A percentile compares a stretch with the other conserved stretches of the same genome.
These are phyloP conservation scores for Brassica balearica DNA, from an alignment of 441 rosid species.

Conservation along the genomic window DNA sequence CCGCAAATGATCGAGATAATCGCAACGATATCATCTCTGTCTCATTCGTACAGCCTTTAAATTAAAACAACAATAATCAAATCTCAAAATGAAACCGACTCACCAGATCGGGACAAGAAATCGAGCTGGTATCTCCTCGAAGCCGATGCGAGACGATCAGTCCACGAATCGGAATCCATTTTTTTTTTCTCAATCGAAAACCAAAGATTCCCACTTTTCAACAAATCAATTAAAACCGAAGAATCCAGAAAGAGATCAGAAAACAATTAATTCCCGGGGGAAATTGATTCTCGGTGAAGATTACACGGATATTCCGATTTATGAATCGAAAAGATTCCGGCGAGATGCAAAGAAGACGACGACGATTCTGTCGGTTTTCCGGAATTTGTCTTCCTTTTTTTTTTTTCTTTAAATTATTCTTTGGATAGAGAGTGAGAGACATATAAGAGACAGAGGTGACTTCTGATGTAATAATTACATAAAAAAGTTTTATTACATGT, in stretches of 20 bases:
- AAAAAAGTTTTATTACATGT: slow-evolving; percentile 24
- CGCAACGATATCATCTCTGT: not conserved
- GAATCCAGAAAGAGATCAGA: not conserved
- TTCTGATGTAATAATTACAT: slow-evolving; percentile 7
- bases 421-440: slow-evolving; percentile 38
- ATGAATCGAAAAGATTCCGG: slow-evolving; percentile 24
- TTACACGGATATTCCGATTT: slow-evolving; percentile 10
- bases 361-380: slow-evolving; percentile 28
- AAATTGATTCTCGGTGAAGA: not conserved
- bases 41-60: not conserved
- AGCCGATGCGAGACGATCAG: slow-evolving; percentile 81
- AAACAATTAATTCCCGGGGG: not conserved
- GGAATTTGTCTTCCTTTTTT: slow-evolving; percentile 1
- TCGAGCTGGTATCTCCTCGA: slow-evolving; percentile 84
- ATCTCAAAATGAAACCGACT: slow-evolving; percentile 34
- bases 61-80: not conserved
- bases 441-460: slow-evolving; percentile 22
- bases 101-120: slow-evolving; percentile 75
- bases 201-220: not conserved
- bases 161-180: slow-evolving; percentile 98
- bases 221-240: not conserved
- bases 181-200: slow-evolving; percentile 37
- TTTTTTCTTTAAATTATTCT: not conserved
- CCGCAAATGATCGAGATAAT: not conserved
- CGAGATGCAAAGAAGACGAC: slow-evolving; percentile 16